phyloP scores from a whole-genome alignment of 352 stramenopile genomes.

The Peronospora farinosa region DNA sequence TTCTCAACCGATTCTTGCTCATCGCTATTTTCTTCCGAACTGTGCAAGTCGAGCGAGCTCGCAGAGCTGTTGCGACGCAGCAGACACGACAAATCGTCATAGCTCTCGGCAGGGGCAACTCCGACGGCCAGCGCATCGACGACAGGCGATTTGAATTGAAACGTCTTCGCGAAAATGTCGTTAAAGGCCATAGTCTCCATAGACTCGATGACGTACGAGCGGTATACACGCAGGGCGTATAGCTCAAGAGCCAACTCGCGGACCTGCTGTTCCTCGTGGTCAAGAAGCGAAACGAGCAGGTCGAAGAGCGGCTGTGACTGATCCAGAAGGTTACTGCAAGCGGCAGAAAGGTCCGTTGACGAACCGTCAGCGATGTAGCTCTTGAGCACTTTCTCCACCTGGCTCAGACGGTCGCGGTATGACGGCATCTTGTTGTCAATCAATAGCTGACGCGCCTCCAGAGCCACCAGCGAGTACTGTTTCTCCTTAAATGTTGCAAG shows the following conservation, averaged over 20 bases:
- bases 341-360: constrained; percentile 42
- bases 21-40: constrained; percentile 35
- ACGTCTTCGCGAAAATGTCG: constrained; percentile 78
- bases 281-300: constrained; percentile 70
- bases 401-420: constrained; percentile 85
- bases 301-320: constrained; percentile 84
- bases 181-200: constrained; percentile 65
- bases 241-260: constrained; percentile 73
- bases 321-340: constrained; percentile 63
- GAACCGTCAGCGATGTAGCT: constrained; percentile 53
- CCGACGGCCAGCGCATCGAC: constrained; percentile 74
- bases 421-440: constrained; percentile 96
- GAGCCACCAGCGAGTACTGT: constrained; percentile 89
- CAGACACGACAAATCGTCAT: constrained; percentile 73
- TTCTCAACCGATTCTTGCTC: constrained; percentile 29
- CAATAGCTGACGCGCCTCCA: constrained; percentile 93
- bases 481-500: constrained; percentile 86
- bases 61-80: constrained; percentile 60
- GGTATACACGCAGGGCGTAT: constrained; percentile 83
- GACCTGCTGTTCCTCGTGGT: constrained; percentile 60
- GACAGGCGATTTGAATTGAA: constrained; percentile 79
- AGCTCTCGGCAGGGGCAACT: constrained; percentile 68
- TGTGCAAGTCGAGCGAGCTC: constrained; percentile 29
- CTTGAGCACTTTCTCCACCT: constrained; percentile 70
- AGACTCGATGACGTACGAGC: constrained; percentile 79